phyloP scores from a whole-genome alignment of 2,329 filamentous ascomycete species.

The Parafenestella ontariensis region DNA sequence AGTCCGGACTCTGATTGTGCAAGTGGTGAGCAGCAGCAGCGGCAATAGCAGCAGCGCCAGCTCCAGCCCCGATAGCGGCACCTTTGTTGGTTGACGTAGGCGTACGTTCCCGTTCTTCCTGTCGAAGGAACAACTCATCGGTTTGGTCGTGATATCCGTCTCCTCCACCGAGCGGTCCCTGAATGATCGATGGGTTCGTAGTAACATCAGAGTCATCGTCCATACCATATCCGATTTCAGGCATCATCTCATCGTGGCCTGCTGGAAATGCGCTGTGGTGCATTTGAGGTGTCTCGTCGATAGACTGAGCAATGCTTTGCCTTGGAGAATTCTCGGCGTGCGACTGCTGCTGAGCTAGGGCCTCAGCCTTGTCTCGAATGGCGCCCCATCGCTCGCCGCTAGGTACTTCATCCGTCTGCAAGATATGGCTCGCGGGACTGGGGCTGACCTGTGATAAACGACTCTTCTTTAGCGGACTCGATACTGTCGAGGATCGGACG shows the following conservation, averaged over 20 bases:
- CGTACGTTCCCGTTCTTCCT: conserved; percentile 45
- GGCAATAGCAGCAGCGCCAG: conserved; percentile 63
- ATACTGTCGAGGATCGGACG: conserved; percentile 44
- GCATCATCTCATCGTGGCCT: conserved; percentile 70
- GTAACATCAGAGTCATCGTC: conserved; percentile 70
- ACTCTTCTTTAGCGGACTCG: conserved; percentile 32
- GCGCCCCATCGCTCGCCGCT: conserved; percentile 45
- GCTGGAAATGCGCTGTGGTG: conserved; percentile 74
- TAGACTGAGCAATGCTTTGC: conserved; percentile 61
- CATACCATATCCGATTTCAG: conserved; percentile 73
- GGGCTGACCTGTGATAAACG: conserved; percentile 35
- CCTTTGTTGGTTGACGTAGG: conserved; percentile 41
- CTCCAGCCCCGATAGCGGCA: conserved; percentile 51
- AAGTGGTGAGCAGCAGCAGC: conserved; percentile 58
- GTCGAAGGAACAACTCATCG: conserved; percentile 40
- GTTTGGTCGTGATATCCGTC: conserved; percentile 53
- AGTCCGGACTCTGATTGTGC: conserved; percentile 33
- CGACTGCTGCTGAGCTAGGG: conserved; percentile 34
- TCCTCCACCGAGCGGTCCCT: conserved; percentile 71
- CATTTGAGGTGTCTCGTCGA: conserved; percentile 61
- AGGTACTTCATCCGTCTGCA: conserved; percentile 34
- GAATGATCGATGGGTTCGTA: conserved; percentile 84
- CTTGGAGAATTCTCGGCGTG: conserved; percentile 58
- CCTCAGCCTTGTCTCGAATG: conserved; percentile 53
- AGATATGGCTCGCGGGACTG: conserved; percentile 18